Evolutionary conservation across 1,284 basidiomycete species (phyloP).

Genomic region (Ustilago cynodontis): DNA sequence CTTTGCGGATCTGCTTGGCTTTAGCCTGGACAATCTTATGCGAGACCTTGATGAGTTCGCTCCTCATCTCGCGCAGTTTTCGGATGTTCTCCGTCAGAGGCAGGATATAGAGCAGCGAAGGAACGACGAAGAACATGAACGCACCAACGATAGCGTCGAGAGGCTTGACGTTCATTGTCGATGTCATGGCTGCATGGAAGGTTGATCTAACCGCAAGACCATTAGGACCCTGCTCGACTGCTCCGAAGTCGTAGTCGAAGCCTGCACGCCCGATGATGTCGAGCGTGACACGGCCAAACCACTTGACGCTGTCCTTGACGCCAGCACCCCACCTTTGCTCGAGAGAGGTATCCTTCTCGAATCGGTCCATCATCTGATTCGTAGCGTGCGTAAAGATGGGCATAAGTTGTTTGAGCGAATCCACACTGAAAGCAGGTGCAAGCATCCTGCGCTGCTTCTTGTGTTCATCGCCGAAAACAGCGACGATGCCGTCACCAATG

Average conservation of each 20-base stretch:
- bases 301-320: slow-evolving; percentile 41
- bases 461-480: slow-evolving; percentile 47
- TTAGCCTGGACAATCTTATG: slow-evolving; percentile 45
- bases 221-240: slow-evolving; percentile 50
- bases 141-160: slow-evolving; percentile 48
- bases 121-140: slow-evolving; percentile 54
- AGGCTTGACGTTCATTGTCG: slow-evolving; percentile 48
- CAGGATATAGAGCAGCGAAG: slow-evolving; percentile 47
- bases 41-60: slow-evolving; percentile 41
- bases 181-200: slow-evolving; percentile 54
- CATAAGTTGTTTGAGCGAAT: slow-evolving; percentile 40
- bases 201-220: slow-evolving; percentile 42
- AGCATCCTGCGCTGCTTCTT: slow-evolving; percentile 50
- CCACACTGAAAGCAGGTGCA: slow-evolving; percentile 43
- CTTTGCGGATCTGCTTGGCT: slow-evolving; percentile 46
- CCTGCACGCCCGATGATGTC: slow-evolving; percentile 55
- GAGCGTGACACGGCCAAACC: slow-evolving; percentile 51
- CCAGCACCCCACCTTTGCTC: slow-evolving; percentile 36
- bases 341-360: slow-evolving; percentile 38
- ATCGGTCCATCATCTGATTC: slow-evolving; percentile 44
- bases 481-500: slow-evolving; percentile 49
- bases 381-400: slow-evolving; percentile 43
- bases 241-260: slow-evolving; percentile 56
- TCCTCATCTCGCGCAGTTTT: slow-evolving; percentile 51
- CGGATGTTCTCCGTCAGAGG: slow-evolving; percentile 48